Percentiles rank a stretch among this genome's conserved stretches.
Conservation (phyloP, 441 rosid genomes). For the Gossypium aridum region DNA sequence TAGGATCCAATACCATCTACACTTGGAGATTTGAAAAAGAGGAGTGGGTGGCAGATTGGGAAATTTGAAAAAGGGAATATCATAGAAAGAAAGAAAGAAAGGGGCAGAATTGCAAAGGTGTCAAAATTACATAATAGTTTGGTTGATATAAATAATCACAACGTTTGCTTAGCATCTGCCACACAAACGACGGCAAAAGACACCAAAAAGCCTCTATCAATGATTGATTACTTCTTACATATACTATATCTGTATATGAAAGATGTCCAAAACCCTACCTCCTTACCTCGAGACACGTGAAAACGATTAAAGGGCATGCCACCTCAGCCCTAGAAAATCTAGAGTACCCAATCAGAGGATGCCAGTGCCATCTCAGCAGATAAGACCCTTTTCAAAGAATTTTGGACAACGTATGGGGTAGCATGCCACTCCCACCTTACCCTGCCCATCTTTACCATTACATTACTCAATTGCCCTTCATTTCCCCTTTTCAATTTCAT, state of each 20-base stretch:
- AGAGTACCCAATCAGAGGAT: constrained; percentile 8
- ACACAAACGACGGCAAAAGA: constrained; percentile 24
- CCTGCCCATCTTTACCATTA: neutral
- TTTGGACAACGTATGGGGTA: constrained; percentile 34
- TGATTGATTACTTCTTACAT: constrained; percentile 21
- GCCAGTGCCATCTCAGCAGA: constrained; percentile 43
- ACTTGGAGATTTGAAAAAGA: no score
- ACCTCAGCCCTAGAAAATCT: constrained; percentile 33
- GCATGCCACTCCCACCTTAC: neutral
- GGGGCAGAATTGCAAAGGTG: no score
- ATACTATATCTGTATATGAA: no score
- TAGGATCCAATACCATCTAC: no score
- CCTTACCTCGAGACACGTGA: constrained; percentile 26
- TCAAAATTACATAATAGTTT: neutral
- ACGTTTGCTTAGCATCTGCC: constrained; percentile 40
- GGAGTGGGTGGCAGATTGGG: no score
- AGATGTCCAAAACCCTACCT: constrained; percentile 4
- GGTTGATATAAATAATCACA: constrained; percentile 18
- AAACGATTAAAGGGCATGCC: constrained; percentile 13
- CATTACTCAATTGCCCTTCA: no score
- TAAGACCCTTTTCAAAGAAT: constrained; percentile 19
- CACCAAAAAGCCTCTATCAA: constrained; percentile 26
- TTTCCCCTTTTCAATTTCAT: no score
- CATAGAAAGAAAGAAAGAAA: no score
- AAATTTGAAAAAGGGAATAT: no score